Evolutionary conservation across 257 asterid species (phyloP).

Genomic region (Craterostigma plantagineum): DNA sequence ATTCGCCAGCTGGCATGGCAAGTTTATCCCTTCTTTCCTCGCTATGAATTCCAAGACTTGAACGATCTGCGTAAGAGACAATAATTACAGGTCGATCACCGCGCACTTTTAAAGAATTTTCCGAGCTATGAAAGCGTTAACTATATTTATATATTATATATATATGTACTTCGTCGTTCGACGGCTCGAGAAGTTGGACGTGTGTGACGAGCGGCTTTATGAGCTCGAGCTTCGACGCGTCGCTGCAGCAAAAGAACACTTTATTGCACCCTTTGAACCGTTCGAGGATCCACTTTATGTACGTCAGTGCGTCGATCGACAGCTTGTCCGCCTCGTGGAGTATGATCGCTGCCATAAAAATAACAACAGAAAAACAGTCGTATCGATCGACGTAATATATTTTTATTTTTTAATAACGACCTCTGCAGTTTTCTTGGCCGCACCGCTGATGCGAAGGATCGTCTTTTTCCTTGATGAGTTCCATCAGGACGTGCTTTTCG

Average conservation of each 20-base stretch:
- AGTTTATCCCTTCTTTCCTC: constrained; percentile 29
- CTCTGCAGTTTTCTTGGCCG: constrained; percentile 29
- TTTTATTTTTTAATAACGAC: constrained; percentile 13
- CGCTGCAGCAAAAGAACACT: constrained; percentile 69
- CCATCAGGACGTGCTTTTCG: constrained; percentile 57
- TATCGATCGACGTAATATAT: too few relatives aligned
- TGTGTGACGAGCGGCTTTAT: constrained; percentile 38
- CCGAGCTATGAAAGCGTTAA: too few relatives aligned
- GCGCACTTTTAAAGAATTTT: too few relatives aligned
- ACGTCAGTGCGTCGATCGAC: constrained; percentile 45
- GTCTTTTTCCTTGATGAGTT: constrained; percentile 44
- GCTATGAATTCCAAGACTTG: constrained; percentile 58
- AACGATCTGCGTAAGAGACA: constrained; percentile 30
- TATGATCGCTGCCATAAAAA: constrained; percentile 38
- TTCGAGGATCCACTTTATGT: constrained; percentile 69
- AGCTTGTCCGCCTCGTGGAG: constrained; percentile 60
- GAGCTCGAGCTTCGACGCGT: constrained; percentile 49
- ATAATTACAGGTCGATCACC: too few relatives aligned
- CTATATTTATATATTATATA: too few relatives aligned
- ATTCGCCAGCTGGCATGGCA: constrained; percentile 36
- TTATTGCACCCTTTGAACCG: constrained; percentile 43
- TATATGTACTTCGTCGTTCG: constrained; percentile 42
- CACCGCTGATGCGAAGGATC: constrained; percentile 4
- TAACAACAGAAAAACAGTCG: background rate
- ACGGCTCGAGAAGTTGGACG: constrained; percentile 64